phyloP scores from a whole-genome alignment of 106 monocot species.

The Dendrobium chrysotoxum region DNA sequence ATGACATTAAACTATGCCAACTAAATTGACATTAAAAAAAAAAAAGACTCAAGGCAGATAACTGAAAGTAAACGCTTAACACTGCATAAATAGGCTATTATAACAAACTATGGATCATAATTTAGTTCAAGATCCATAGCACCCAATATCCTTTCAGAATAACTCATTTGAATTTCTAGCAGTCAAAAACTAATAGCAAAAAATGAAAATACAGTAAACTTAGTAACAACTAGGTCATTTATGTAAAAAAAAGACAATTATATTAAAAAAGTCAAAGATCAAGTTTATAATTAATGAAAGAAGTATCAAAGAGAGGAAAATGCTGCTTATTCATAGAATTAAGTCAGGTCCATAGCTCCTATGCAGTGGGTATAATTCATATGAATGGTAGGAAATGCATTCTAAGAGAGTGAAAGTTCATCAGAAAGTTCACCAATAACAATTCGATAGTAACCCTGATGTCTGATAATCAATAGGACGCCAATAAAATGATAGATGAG shows the following conservation, averaged over 20 bases:
- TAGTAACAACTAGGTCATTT: not conserved
- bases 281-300: not conserved
- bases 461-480: too few relatives aligned
- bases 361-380: not conserved
- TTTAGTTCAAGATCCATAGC: not conserved
- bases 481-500: too few relatives aligned
- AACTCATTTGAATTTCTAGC: not conserved
- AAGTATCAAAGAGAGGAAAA: not conserved
- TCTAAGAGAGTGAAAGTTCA: not conserved
- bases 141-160: not conserved
- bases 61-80: too few relatives aligned
- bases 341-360: not conserved
- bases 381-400: not conserved
- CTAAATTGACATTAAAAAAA: too few relatives aligned
- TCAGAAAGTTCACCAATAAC: not conserved
- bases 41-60: too few relatives aligned
- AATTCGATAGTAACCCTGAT: not conserved
- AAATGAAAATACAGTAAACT: not conserved
- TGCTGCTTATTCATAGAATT: not conserved
- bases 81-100: too few relatives aligned
- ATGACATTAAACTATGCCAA: too few relatives aligned
- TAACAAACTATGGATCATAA: not conserved
- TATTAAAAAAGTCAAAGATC: too few relatives aligned
- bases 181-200: not conserved
- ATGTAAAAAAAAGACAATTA: not conserved